A percentile compares a stretch with the other conserved stretches of the same genome.
Evolutionary conservation across 2,329 filamentous ascomycete species (phyloP).

Genomic region (Gaeumannomyces sp.): DNA sequence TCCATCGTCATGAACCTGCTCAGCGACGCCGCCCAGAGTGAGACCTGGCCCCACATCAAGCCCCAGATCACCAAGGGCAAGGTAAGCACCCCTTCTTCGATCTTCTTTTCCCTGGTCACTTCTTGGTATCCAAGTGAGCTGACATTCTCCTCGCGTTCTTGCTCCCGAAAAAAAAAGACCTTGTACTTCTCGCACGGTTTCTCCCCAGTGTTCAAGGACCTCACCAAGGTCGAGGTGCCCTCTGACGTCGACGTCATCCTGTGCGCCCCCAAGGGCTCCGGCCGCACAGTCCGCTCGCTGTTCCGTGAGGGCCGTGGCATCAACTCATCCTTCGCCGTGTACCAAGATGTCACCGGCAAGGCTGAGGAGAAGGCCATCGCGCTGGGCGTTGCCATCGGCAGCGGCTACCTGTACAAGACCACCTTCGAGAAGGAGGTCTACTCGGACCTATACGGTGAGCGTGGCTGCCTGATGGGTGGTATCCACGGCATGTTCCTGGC

Average conservation of each 20-base stretch:
- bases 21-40: slow-evolving; percentile 92
- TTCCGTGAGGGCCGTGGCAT: slow-evolving; percentile 99
- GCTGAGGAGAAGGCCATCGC: slow-evolving; percentile 97
- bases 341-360: slow-evolving; percentile 95
- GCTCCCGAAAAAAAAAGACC: slow-evolving; percentile 50
- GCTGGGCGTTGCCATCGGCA: slow-evolving; percentile 93
- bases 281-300: slow-evolving; percentile 95
- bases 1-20: slow-evolving; percentile 99
- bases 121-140: background rate
- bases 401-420: slow-evolving; percentile 99
- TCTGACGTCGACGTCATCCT: slow-evolving; percentile 97
- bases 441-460: slow-evolving; percentile 99
- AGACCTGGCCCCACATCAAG: slow-evolving; percentile 99
- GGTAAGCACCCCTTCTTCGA: slow-evolving; percentile 45
- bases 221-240: slow-evolving; percentile 97
- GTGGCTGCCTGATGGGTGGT: slow-evolving; percentile 98
- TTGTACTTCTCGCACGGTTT: slow-evolving; percentile 99
- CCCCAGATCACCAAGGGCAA: slow-evolving; percentile 98
- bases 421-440: slow-evolving; percentile 99
- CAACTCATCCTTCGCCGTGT: slow-evolving; percentile 98
- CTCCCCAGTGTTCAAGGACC: slow-evolving; percentile 99
- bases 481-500: slow-evolving; percentile 99
- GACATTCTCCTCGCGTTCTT: background rate
- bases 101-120: background rate
- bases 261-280: slow-evolving; percentile 97